Base-by-base conservation (phyloP, 2,329 filamentous ascomycete species). In the Pseudogymnoascus sp. region DNA sequence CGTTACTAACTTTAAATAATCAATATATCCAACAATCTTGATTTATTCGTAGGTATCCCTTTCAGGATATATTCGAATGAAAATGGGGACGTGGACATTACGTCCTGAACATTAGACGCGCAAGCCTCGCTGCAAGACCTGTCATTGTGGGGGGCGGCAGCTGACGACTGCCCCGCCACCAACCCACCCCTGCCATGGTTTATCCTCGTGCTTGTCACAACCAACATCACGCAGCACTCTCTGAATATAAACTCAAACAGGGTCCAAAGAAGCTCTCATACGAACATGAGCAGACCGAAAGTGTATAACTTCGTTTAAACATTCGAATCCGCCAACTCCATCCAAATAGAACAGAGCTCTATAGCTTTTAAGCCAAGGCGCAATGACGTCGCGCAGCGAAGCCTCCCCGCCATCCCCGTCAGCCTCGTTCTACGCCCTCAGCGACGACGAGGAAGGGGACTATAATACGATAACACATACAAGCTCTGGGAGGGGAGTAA, bases 381-480 rank as follows among this genome's bases (percentile, higher is more conserved):
- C 63, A 65, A 73, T 72, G 71, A 70, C 70, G 67, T 71, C 71
- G 66, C 67, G 67, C 62, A 65, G 67, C 4, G 65, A 60, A 63
- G 67, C 69, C 40, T 67, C 70, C 64, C 71, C 80, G 60, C 69
- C 85, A 12, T 97, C 92, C 37, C 92, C 92, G 1, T 84, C 90
- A 2, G 91, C 87, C 61, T 96, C 91, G 71, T 94, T 93, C 80
- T 97, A 96, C 80, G 93, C 93, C 72, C 81, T 97, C 81, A 96
- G 91, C 75, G 95, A 99, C 78, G 92, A 96, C 72, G 92, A 96
- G 67, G 94, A 97, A 76, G 90, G 89, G 69, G 94, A 90, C 50
- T 99, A 99, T 78, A 90, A 95, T 74, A 97, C 92, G 16, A 91
- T 99, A 71, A 89, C 91, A 4, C 90, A 95, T 72, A 84, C 85